Conservation (phyloP, 2,329 filamentous ascomycete species). For the Apiospora hydei region DNA sequence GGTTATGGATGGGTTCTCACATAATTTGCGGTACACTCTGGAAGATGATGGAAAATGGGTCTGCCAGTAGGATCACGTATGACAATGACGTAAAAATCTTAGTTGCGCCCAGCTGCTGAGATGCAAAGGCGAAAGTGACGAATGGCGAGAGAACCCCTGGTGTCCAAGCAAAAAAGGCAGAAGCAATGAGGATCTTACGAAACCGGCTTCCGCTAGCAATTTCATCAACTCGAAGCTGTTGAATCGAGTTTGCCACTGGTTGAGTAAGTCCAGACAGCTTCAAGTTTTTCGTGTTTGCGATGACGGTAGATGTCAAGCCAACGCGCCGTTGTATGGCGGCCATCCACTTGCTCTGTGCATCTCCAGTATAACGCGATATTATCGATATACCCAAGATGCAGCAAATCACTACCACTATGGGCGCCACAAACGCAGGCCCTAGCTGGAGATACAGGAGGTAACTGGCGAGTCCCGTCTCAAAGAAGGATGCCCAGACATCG, state of each 20-base stretch:
- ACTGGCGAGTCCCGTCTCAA: constrained; percentile 53
- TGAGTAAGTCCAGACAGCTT: constrained; percentile 48
- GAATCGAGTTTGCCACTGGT: constrained; percentile 40
- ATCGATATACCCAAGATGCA: constrained; percentile 31
- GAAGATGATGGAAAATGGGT: constrained; percentile 49
- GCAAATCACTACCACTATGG: constrained; percentile 51
- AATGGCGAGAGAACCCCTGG: constrained; percentile 34
- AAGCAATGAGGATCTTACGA: constrained; percentile 44
- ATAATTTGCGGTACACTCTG: constrained; percentile 46
- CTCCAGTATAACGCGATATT: constrained; percentile 36
- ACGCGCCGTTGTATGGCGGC: constrained; percentile 42
- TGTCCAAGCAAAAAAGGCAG: constrained; percentile 40
- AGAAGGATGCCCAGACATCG: constrained; percentile 48
- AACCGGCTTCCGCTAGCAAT: constrained; percentile 45
- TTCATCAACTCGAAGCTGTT: constrained; percentile 46
- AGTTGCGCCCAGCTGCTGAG: constrained; percentile 35
- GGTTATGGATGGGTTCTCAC: not conserved
- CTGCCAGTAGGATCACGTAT: constrained; percentile 47
- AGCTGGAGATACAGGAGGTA: constrained; percentile 56
- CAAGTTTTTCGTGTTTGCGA: constrained; percentile 51
- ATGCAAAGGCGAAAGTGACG: constrained; percentile 43
- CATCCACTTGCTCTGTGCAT: constrained; percentile 47
- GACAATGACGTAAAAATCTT: constrained; percentile 52
- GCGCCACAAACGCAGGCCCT: constrained; percentile 55
- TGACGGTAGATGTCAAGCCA: constrained; percentile 41